Evolutionary conservation across 2,329 filamentous ascomycete species (phyloP).

Genomic region (Teratosphaeria gauchensis): DNA sequence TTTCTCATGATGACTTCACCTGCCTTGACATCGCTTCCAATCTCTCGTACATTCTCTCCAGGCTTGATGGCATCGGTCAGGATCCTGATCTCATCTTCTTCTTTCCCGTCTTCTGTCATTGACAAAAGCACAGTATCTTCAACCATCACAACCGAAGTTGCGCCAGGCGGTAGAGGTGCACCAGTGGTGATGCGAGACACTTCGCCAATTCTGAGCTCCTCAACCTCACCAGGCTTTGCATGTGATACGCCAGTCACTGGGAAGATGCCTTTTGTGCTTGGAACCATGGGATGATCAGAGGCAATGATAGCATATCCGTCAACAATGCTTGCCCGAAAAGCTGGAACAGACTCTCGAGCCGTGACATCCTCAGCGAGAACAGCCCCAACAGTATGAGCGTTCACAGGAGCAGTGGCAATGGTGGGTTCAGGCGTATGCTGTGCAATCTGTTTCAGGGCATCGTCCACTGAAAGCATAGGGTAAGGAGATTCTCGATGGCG

Average conservation of each 20-base stretch:
- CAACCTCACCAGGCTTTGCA: constrained; percentile 61
- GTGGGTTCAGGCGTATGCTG: constrained; percentile 59
- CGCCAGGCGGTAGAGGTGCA: constrained; percentile 77
- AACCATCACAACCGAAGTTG: constrained; percentile 91
- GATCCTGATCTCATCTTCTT: constrained; percentile 84
- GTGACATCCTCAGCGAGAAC: constrained; percentile 76
- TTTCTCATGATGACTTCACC: constrained; percentile 61
- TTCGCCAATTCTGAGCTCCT: constrained; percentile 58
- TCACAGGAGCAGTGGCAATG: constrained; percentile 50
- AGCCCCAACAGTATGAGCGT: constrained; percentile 58
- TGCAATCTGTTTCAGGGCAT: constrained; percentile 66
- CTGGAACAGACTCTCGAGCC: constrained; percentile 75
- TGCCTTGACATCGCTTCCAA: constrained; percentile 74
- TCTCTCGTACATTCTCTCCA: constrained; percentile 81
- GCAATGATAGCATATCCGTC: constrained; percentile 87
- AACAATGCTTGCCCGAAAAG: constrained; percentile 90
- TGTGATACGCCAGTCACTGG: constrained; percentile 82
- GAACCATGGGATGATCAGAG: constrained; percentile 30
- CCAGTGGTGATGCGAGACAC: constrained; percentile 91
- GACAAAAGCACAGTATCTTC: constrained; percentile 77
- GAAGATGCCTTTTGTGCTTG: constrained; percentile 64
- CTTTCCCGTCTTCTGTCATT: constrained; percentile 66
- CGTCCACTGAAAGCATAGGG: constrained; percentile 77
- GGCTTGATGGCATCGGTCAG: constrained; percentile 63
- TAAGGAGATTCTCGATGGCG: constrained; percentile 82